Evolutionary conservation across 371 early-diverging fungal species (phyloP).

Genomic region (Synchytrium microbalum): DNA sequence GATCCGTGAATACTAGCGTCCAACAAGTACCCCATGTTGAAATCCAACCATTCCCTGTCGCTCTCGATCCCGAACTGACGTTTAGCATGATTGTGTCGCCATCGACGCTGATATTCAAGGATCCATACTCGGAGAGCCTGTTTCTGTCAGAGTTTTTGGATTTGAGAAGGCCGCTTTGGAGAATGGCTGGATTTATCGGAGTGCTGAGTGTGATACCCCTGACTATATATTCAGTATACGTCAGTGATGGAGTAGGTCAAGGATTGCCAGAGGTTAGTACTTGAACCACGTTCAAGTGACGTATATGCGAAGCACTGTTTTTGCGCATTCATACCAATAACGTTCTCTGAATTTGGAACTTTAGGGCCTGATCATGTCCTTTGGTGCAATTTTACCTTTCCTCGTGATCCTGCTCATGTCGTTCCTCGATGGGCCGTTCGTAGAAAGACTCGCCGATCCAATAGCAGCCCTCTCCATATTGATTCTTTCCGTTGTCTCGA

Average conservation of each 20-base stretch:
- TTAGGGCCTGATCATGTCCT: background rate
- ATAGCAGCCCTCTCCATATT: background rate
- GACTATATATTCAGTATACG: background rate
- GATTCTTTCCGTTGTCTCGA: background rate
- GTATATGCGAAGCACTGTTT: no score
- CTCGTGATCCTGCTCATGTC: background rate
- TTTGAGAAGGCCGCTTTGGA: background rate
- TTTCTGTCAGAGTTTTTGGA: background rate
- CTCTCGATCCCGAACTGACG: background rate
- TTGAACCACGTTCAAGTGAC: no score
- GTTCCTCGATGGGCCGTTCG: background rate
- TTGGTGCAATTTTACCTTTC: background rate
- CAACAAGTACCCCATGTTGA: background rate
- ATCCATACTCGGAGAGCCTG: background rate
- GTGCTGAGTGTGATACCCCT: background rate
- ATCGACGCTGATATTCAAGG: background rate
- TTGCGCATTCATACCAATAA: no score
- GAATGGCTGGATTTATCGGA: background rate
- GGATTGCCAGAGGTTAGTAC: background rate
- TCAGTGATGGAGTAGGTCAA: background rate
- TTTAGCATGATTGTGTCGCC: background rate
- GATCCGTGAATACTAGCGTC: background rate
- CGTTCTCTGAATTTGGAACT: no score
- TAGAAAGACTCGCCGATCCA: background rate
- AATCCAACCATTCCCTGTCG: background rate